Evolutionary conservation across 768 basidiomycete genomes (phyloP).

Genomic region (Lentinula raphanica): DNA sequence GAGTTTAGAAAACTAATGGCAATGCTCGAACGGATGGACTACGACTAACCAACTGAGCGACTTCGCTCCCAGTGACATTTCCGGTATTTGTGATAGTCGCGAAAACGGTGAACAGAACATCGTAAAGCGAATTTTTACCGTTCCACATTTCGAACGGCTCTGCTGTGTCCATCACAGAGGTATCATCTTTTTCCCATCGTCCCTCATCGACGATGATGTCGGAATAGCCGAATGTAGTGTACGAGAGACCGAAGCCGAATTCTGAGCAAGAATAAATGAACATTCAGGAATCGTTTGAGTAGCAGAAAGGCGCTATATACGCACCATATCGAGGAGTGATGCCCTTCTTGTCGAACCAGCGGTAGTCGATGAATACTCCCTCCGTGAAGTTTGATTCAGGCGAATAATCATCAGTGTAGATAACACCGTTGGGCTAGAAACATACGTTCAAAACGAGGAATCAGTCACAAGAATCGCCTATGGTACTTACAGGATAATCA

Average conservation of each 20-base stretch:
- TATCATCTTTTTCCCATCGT: background rate
- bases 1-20: too few species aligned
- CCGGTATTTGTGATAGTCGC: constrained; percentile 12
- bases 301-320: constrained; percentile 23
- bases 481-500: constrained; percentile 36
- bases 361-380: constrained; percentile 11
- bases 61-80: constrained; percentile 19
- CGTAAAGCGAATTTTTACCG: constrained; percentile 1
- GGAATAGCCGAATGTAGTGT: constrained; percentile 44
- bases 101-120: background rate
- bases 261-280: constrained; percentile 9
- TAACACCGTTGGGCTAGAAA: background rate
- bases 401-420: background rate
- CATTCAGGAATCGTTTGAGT: background rate
- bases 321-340: constrained; percentile 21
- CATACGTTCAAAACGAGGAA: background rate
- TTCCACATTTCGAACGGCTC: background rate
- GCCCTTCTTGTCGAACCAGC: constrained; percentile 19
- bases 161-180: background rate
- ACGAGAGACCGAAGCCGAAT: constrained; percentile 47
- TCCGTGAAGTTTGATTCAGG: constrained; percentile 5
- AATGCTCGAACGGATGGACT: background rate
- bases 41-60: constrained; percentile 19
- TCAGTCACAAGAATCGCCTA: too few species aligned
- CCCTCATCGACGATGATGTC: constrained; percentile 16